Evolutionary conservation across 805 yeast genomes (phyloP), one percentile per base, ranked within the genome.

Genomic region (Yarrowia sp.): DNA sequence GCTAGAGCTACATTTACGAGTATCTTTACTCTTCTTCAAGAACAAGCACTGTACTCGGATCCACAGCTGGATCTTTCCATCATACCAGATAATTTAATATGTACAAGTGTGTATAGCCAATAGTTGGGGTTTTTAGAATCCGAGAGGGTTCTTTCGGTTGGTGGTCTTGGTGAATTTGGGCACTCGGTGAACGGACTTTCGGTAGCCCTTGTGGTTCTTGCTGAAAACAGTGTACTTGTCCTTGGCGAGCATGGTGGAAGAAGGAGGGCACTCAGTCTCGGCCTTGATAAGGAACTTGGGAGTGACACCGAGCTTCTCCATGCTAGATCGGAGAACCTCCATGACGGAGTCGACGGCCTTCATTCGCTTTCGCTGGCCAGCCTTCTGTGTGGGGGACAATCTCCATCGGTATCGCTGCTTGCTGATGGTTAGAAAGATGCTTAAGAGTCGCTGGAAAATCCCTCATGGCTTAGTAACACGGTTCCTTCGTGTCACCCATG

Each of bases 101-200:
- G 48, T 67, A 65, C 67, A 52, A 32, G 59, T 17, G 33, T 28
- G 16, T 24, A 44, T 12, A 28, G 8, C 41, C 33, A 62, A 40
- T 35, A 30, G 26, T 36, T 33, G 22, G 44, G 46, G 12, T 38
- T 54, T 54, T 19, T 78, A 89, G 74, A 83, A 87, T 73, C 86
- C 82, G 66, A 81, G 81, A 49, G 97, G 97, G 72, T 89, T 88
- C 66, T 83, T 85, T 79, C 97, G 86, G 75, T 87, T 82, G 9
- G 96, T 84, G 67, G 85, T 74, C 78, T 87, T 91, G 64, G 98
- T 92, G 96, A 97, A 92, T 74, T 92, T 90, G 21, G 97, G 97
- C 69, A 74, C 75, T 35, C 75, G 69, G 66, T 93, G 98, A 26
- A 90, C 85, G 68, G 92, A 86, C 78, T 92, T 93, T 79, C 98